Conservation (phyloP, 495 filamentous ascomycete genomes). For the Tuber umbilicatum region DNA sequence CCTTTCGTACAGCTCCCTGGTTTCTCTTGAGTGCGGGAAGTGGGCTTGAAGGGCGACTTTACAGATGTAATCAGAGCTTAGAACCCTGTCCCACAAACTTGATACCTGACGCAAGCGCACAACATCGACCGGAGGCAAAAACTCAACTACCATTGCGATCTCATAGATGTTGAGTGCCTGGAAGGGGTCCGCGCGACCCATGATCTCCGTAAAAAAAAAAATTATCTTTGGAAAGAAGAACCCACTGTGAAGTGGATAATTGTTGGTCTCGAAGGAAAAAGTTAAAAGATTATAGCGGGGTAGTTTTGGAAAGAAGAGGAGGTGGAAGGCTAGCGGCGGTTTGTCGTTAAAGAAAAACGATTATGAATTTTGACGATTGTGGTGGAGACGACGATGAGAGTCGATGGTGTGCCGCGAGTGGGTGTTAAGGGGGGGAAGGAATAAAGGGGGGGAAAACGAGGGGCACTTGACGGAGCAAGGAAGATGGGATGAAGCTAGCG, state of each 20-base stretch:
- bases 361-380: conserved; percentile 3
- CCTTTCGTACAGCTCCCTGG: conserved; percentile 28
- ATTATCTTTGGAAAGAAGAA: neutral
- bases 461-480: conserved; percentile 17
- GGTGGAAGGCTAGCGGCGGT: neutral
- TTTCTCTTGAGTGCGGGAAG: conserved; percentile 35
- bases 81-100: conserved; percentile 28
- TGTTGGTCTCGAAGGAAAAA: neutral
- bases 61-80: conserved; percentile 37
- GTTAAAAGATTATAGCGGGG: neutral
- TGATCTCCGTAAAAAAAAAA: conserved; percentile 11
- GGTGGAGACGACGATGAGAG: neutral
- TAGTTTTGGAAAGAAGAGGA: neutral
- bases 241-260: neutral
- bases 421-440: neutral
- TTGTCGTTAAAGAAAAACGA: conserved; percentile 6
- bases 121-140: conserved; percentile 33
- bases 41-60: conserved; percentile 36
- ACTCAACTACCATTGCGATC: conserved; percentile 34
- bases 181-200: conserved; percentile 30
- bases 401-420: neutral
- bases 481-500: conserved; percentile 36
- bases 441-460: conserved; percentile 17
- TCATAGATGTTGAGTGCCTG: conserved; percentile 33
- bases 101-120: conserved; percentile 32